Conservation (phyloP, 345 rosid species). For the Eucalyptus urophylla region DNA sequence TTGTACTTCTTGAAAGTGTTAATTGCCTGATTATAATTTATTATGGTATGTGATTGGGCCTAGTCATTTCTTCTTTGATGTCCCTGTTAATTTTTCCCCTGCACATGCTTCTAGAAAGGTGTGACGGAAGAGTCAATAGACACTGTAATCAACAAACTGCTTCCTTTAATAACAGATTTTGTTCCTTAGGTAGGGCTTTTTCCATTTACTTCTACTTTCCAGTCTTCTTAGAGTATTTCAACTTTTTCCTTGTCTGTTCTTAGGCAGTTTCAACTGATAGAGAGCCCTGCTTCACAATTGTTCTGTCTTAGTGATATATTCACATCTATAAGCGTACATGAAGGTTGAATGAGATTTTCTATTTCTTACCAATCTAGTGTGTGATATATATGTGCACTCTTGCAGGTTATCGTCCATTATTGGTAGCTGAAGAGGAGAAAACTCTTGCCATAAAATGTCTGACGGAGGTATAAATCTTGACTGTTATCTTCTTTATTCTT, state of each 20-base stretch:
- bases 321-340: slow-evolving; percentile 26
- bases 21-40: background rate
- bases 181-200: slow-evolving; percentile 12
- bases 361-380: background rate
- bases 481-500: background rate
- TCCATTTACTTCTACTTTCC: background rate
- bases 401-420: slow-evolving; percentile 35
- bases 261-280: slow-evolving; percentile 26
- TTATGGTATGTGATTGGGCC: background rate
- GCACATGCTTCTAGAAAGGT: slow-evolving; percentile 18
- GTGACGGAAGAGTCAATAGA: slow-evolving; percentile 35
- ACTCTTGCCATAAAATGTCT: slow-evolving; percentile 29
- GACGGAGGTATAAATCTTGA: slow-evolving; percentile 27
- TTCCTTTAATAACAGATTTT: slow-evolving; percentile 17
- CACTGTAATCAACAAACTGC: slow-evolving; percentile 31
- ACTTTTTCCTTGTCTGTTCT: background rate
- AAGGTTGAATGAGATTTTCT: background rate
- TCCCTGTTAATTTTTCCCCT: background rate
- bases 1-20: background rate
- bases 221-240: background rate
- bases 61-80: background rate
- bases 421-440: slow-evolving; percentile 46
- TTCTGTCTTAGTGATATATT: slow-evolving; percentile 31
- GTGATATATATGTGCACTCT: background rate
- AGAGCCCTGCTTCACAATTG: slow-evolving; percentile 26